Evolutionary conservation across 2,329 filamentous ascomycete genomes (phyloP).

Genomic region (Paecilomyces sp.): DNA sequence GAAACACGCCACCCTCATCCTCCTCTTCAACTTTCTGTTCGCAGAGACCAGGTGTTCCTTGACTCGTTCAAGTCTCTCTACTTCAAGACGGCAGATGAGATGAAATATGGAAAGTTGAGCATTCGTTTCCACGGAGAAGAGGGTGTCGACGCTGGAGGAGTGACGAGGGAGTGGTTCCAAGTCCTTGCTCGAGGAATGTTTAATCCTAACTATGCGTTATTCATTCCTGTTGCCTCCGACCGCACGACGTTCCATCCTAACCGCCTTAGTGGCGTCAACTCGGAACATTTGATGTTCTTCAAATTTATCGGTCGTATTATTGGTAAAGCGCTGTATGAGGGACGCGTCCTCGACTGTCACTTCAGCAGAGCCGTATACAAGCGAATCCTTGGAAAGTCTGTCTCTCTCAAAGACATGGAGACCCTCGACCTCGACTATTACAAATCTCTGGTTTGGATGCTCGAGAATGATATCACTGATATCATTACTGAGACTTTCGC

Average conservation of each 20-base stretch:
- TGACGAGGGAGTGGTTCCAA: slow-evolving; percentile 98
- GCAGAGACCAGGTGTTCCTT: slow-evolving; percentile 92
- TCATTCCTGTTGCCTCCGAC: slow-evolving; percentile 93
- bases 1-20: slow-evolving; percentile 65
- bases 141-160: slow-evolving; percentile 93
- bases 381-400: slow-evolving; percentile 86
- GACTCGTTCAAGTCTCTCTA: slow-evolving; percentile 98
- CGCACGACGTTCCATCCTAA: slow-evolving; percentile 98
- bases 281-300: slow-evolving; percentile 95
- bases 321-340: slow-evolving; percentile 95
- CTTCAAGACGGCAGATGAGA: slow-evolving; percentile 92
- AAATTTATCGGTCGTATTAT: slow-evolving; percentile 99
- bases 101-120: slow-evolving; percentile 98
- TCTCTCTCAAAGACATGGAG: slow-evolving; percentile 99
- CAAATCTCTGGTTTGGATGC: slow-evolving; percentile 97
- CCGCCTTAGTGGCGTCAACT: slow-evolving; percentile 85
- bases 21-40: slow-evolving; percentile 79
- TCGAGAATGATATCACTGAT: slow-evolving; percentile 97
- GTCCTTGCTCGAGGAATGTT: slow-evolving; percentile 98
- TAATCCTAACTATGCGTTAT: slow-evolving; percentile 93
- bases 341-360: slow-evolving; percentile 92
- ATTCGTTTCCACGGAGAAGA: slow-evolving; percentile 97
- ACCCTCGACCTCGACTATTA: slow-evolving; percentile 98
- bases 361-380: slow-evolving; percentile 99
- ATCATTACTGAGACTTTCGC: slow-evolving; percentile 96